Evolutionary conservation across 441 rosid genomes (phyloP), one percentile per base, ranked within the genome.

Genomic region (Jatropha podagrica): DNA sequence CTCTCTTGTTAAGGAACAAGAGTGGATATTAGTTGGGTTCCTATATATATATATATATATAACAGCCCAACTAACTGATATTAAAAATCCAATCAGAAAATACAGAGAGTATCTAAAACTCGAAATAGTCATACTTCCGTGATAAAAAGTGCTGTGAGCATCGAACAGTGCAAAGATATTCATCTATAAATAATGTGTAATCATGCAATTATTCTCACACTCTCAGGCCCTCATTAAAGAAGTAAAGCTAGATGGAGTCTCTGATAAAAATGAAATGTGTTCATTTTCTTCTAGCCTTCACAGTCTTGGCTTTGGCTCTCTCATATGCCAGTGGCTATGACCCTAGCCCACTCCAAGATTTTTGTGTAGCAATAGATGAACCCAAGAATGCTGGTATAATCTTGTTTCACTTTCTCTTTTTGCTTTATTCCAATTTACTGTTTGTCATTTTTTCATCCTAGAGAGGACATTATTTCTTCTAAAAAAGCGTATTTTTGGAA

Each of bases 301-400:
- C 65, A 3, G 14, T 70, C 8, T 60, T 74, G 73, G 73, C 71
- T 26, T 44, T 66, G 74, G 69, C 73, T 27, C 54, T 23, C 41
- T 64, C 42, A 2, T 17, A 61, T 1, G 74, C 58, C 46, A 32
- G 17, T 0, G 79, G 76, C 42, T 68, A 37, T 44, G 84, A 83
- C 56, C 80, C 80, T 6, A 71, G 76, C 54, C 72, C 51, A 15
- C 68, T 76, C 41, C 72, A 74, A 58, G 73, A 76, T 7, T 76
- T 76, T 20, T 76, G 74, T 23, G 75, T 71, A 0, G 79, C 79
- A 23, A 40, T 63, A 3, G 15, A 52, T 14, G 69, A 62, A 13
- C 52, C 65, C 9, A 32, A 46, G 55, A 18, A 40, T 70, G 79
- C n/a, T 26, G 71, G 74, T 75, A 60, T 26, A 17, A 14, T 51